Evolutionary conservation across 805 yeast genomes (phyloP).

Genomic region (Ogataea neopini): DNA sequence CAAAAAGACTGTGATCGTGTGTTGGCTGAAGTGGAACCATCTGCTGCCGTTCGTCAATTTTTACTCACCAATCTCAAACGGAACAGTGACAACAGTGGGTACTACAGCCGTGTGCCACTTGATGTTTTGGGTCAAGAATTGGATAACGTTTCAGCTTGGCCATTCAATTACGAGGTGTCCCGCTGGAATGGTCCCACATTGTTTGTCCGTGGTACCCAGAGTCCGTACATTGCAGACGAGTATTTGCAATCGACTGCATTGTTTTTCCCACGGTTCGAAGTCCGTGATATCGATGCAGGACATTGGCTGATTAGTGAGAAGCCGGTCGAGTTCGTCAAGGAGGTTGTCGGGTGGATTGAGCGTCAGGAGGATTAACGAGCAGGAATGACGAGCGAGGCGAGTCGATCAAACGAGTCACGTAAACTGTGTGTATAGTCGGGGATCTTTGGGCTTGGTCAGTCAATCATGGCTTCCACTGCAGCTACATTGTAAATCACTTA

Average conservation of each 20-base stretch:
- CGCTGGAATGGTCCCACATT: conserved; percentile 73
- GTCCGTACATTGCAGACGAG: conserved; percentile 83
- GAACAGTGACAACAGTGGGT: conserved; percentile 42
- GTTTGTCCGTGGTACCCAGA: conserved; percentile 76
- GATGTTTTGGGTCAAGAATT: conserved; percentile 65
- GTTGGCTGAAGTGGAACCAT: conserved; percentile 62
- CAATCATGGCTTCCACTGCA: too few species aligned
- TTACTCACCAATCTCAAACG: conserved; percentile 60
- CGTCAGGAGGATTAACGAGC: conserved; percentile 30
- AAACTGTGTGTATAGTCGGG: too few species aligned
- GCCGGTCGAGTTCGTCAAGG: conserved; percentile 70
- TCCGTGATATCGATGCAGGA: conserved; percentile 77
- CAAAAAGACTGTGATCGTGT: conserved; percentile 68
- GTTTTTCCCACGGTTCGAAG: conserved; percentile 76
- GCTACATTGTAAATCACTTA: too few species aligned
- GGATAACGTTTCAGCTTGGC: conserved; percentile 74
- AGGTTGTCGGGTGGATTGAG: conserved; percentile 63
- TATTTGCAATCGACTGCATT: conserved; percentile 67
- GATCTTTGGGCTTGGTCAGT: too few species aligned
- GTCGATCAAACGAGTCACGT: neutral
- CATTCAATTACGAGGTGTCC: conserved; percentile 54
- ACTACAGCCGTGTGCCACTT: conserved; percentile 65
- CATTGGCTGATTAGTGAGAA: conserved; percentile 93
- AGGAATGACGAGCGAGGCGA: neutral
- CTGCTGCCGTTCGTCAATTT: conserved; percentile 68